Conservation (phyloP, 129 eudicot genomes). For the Mikania micrantha region DNA sequence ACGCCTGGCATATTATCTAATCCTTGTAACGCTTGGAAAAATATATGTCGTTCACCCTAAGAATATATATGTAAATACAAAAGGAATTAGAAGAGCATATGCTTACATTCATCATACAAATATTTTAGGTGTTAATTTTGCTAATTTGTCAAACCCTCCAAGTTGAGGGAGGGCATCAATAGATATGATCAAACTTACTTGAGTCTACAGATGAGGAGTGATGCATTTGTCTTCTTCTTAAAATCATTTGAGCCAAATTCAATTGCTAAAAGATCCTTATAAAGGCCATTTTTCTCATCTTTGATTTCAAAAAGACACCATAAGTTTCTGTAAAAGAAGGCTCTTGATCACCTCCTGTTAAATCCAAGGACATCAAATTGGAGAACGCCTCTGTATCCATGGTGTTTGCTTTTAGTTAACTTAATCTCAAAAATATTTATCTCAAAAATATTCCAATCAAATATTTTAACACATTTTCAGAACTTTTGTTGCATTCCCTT, state of each 20-base stretch:
- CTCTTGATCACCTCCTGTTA: conserved; percentile 27
- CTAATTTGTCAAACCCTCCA: conserved; percentile 71
- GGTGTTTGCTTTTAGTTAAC: conserved; percentile 55
- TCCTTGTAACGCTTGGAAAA: neutral
- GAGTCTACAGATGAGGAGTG: conserved; percentile 66
- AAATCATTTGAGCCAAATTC: conserved; percentile 66
- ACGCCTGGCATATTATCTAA: conserved; percentile 52
- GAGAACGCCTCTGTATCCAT: conserved; percentile 47
- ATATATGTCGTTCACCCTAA: neutral
- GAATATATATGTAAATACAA: neutral
- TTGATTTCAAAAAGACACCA: conserved; percentile 34
- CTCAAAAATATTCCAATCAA: conserved; percentile 55
- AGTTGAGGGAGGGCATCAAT: conserved; percentile 30
- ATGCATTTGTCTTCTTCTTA: conserved; percentile 57
- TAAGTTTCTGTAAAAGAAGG: conserved; percentile 70
- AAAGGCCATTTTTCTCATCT: conserved; percentile 61
- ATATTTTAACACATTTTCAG: conserved; percentile 74
- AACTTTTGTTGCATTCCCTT: conserved; percentile 58
- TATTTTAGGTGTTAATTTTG: conserved; percentile 80
- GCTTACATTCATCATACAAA: conserved; percentile 92
- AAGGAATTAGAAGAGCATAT: neutral
- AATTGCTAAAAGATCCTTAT: conserved; percentile 46
- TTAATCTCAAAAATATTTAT: conserved; percentile 55
- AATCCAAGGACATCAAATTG: conserved; percentile 31
- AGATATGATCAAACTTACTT: conserved; percentile 43